Evolutionary conservation across 169 alveolate species (phyloP), one percentile per base, ranked within the genome.

Genomic region (Plasmodium fragile): DNA sequence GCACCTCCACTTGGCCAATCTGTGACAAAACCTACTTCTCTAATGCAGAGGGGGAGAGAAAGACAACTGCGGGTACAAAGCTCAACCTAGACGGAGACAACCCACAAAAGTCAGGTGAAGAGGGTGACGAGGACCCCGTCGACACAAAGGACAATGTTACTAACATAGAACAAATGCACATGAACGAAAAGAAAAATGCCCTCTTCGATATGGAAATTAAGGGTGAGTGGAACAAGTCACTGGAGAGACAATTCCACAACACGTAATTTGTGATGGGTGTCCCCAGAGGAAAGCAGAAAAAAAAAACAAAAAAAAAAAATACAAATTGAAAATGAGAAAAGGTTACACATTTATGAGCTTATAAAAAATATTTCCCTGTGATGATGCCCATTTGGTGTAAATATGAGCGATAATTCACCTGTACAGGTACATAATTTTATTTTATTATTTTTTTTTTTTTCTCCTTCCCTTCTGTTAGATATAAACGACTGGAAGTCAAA

Each of bases 401-500:
- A 65, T 7, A 65, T 7, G 36, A 65, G n/a, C 4, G 30, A 65
- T 8, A 65, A 22, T 65, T 65, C 75, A 65, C 75, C 30, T 22
- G 75, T 3, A 65, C 75, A 65, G 75, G n/a, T 65, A 5, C 36
- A 18, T 25, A 8, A 65, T 65, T 18, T 22, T n/a, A 16, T n/a
- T 25, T 22, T 28, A 10, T 65, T 65, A 1, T 65, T 65, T 28
- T 25, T 45, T 55, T 81, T 82, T 82, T 82, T 16, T 22, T 82
- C 52, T 82, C 49, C 73, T 70, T 18, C 36, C n/a, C 52, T 70
- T 22, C 28, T 41, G 36, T 10, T 75, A 85, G 93, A 85, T 41
- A 52, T 85, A 36, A 85, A 75, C 18, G 93, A 85, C 34, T 85
- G 93, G 93, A 85, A 85, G 65, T 49, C 53, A 4, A 85, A 85